These are phyloP conservation scores for Euphorbia celastroides DNA, from an alignment of 441 rosid species.

Conservation along the genomic window DNA sequence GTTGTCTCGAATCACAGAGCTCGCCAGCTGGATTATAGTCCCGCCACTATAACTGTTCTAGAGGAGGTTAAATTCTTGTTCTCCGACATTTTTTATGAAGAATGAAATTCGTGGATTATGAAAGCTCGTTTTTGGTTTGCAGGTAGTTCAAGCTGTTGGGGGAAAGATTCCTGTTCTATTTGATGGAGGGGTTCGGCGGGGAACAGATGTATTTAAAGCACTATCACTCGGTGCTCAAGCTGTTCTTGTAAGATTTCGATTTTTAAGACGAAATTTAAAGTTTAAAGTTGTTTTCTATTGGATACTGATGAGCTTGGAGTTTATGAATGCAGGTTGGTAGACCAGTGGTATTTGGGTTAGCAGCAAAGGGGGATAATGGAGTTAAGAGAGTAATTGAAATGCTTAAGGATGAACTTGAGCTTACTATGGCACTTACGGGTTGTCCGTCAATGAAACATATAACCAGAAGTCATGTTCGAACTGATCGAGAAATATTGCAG, in stretches of 20 bases:
- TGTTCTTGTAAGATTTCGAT: constrained; percentile 52
- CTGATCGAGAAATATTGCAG: constrained; percentile 15
- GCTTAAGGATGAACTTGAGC: constrained; percentile 77
- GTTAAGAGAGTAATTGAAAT: constrained; percentile 54
- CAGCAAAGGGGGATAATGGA: constrained; percentile 75
- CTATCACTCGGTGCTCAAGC: constrained; percentile 83
- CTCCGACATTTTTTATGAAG: not conserved
- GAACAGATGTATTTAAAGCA: constrained; percentile 88
- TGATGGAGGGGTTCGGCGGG: constrained; percentile 86
- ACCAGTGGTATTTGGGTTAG: constrained; percentile 66
- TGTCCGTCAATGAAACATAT: constrained; percentile 55
- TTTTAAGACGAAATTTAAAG: not conserved
- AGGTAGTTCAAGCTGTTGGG: constrained; percentile 64
- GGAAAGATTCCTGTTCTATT: constrained; percentile 65
- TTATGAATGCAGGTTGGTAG: constrained; percentile 61
- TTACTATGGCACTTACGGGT: constrained; percentile 69
- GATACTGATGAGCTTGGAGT: too few relatives aligned
- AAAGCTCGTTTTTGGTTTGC: too few relatives aligned
- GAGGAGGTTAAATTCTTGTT: constrained; percentile 37
- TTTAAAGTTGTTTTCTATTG: too few relatives aligned
- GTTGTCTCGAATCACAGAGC: constrained; percentile 54
- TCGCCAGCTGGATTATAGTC: constrained; percentile 50
- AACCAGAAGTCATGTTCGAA: constrained; percentile 48
- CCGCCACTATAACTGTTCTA: constrained; percentile 41
- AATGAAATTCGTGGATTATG: too few relatives aligned